A percentile compares a stretch with the other conserved stretches of the same genome.
These are phyloP conservation scores for Hypholoma sublateritium DNA, from an alignment of 768 basidiomycete genomes.

Conservation along the genomic window DNA sequence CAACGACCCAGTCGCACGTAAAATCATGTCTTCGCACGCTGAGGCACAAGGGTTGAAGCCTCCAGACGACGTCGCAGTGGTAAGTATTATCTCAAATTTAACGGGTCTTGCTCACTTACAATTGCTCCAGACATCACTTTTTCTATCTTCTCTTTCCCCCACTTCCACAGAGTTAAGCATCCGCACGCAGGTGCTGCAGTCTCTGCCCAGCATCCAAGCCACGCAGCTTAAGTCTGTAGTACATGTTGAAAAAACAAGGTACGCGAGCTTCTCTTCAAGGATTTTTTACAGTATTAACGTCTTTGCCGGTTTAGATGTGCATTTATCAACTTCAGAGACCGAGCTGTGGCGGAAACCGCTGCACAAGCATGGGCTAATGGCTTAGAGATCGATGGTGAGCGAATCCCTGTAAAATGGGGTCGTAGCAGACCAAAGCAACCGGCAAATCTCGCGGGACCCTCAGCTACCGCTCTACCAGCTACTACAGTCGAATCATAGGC, in stretches of 20 bases:
- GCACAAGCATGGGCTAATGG: conserved; percentile 92
- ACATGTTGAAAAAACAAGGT: conserved; percentile 81
- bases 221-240: conserved; percentile 80
- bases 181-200: conserved; percentile 68
- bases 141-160: conserved; percentile 73
- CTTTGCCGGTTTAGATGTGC: conserved; percentile 62
- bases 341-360: conserved; percentile 80
- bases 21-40: conserved; percentile 81
- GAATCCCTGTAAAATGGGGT: conserved; percentile 84
- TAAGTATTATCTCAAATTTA: conserved; percentile 38
- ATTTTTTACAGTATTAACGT: not conserved
- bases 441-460: conserved; percentile 17
- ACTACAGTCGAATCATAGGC: conserved; percentile 19
- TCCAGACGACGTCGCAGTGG: conserved; percentile 85
- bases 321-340: conserved; percentile 90
- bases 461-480: conserved; percentile 14
- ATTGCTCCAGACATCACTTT: conserved; percentile 71
- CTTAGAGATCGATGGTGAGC: conserved; percentile 79
- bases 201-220: conserved; percentile 63
- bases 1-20: conserved; percentile 92
- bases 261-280: conserved; percentile 14
- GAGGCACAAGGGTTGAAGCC: conserved; percentile 81
- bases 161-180: conserved; percentile 72
- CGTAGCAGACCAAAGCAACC: conserved; percentile 57
- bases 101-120: not conserved